These are phyloP conservation scores for Logfia minima DNA, from an alignment of 129 eudicot species.

Conservation along the genomic window DNA sequence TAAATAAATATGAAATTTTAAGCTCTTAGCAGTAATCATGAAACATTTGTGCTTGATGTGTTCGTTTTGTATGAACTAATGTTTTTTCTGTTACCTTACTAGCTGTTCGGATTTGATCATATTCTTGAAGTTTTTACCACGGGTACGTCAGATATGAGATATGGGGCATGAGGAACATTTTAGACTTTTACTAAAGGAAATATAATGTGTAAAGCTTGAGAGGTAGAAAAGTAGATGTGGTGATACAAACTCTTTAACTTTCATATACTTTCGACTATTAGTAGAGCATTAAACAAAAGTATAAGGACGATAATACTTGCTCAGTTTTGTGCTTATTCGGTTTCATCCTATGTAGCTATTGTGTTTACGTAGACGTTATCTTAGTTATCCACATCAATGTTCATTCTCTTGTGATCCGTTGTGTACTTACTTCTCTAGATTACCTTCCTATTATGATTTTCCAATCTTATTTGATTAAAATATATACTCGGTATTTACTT, in stretches of 20 bases:
- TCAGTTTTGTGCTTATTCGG: neutral
- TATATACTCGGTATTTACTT: neutral
- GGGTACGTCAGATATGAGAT: neutral
- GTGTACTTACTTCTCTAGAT: neutral
- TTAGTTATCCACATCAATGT: neutral
- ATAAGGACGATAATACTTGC: neutral
- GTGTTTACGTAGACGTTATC: too few relatives aligned
- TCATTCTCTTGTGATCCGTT: neutral
- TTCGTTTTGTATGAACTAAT: neutral
- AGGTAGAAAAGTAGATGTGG: neutral
- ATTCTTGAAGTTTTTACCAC: neutral
- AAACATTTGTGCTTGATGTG: slow-evolving; percentile 7
- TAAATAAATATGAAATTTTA: neutral
- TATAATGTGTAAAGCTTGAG: neutral
- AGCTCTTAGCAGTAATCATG: neutral
- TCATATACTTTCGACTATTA: neutral
- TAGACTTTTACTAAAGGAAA: neutral
- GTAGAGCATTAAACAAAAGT: neutral
- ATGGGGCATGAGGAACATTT: neutral
- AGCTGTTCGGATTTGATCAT: neutral
- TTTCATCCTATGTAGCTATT: neutral
- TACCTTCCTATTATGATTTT: neutral
- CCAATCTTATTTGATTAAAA: neutral
- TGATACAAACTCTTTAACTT: neutral
- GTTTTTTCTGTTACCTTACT: neutral